A percentile compares a stretch with the other conserved stretches of the same genome.
phyloP scores from a whole-genome alignment of 805 yeast species.

The Saccharomycopsis vini region DNA sequence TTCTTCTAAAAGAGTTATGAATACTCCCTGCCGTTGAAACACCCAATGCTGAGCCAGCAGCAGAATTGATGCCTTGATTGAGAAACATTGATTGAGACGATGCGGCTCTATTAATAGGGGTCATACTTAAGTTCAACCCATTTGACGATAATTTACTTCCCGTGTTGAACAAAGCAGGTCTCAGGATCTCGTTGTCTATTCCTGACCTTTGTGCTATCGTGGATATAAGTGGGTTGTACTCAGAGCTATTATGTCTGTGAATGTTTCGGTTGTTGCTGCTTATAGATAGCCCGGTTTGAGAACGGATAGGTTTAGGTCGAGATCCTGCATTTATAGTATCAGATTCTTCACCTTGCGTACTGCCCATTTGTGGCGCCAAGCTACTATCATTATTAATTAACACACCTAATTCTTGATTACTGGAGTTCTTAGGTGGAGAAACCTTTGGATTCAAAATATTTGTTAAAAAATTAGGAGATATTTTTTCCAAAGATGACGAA shows the following conservation, averaged over 20 bases:
- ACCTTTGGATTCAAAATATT: neutral
- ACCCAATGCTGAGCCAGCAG: no score
- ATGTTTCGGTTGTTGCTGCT: neutral
- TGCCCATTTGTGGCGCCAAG: no score
- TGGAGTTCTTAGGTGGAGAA: slow-evolving; percentile 2
- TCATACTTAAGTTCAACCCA: slow-evolving; percentile 4
- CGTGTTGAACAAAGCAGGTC: no score
- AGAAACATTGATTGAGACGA: neutral
- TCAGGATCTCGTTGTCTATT: no score
- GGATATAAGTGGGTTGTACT: neutral
- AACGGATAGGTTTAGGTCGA: no score
- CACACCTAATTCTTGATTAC: neutral
- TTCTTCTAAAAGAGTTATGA: no score
- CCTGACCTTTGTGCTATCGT: slow-evolving; percentile 1
- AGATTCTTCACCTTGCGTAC: no score
- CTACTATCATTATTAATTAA: no score
- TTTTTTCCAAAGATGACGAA: slow-evolving; percentile 3
- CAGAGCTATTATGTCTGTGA: neutral
- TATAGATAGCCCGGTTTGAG: neutral
- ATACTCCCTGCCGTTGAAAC: no score
- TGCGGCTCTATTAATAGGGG: slow-evolving; percentile 5
- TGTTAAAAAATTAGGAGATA: slow-evolving; percentile 2
- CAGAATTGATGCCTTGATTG: neutral
- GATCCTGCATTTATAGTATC: neutral
- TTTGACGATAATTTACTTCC: no score